Evolutionary conservation across 495 filamentous ascomycete genomes (phyloP).

Genomic region (Aspergillus diversus): DNA sequence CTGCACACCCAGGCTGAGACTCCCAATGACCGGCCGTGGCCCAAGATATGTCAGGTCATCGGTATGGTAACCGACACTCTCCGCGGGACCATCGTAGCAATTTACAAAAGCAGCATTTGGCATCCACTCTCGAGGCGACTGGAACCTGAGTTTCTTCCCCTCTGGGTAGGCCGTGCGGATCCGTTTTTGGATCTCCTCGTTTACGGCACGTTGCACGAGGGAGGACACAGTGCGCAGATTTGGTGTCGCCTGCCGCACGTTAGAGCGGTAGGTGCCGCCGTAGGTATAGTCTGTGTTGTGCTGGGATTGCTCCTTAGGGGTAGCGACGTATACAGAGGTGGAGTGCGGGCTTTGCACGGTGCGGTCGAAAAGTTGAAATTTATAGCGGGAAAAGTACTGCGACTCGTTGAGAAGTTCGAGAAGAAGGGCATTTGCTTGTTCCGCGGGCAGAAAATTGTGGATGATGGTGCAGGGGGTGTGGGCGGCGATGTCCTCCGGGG

Average conservation of each 20-base stretch:
- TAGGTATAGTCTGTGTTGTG: slow-evolving; percentile 84
- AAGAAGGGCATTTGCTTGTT: slow-evolving; percentile 73
- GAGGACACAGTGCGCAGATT: slow-evolving; percentile 66
- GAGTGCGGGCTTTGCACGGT: slow-evolving; percentile 82
- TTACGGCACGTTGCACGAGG: slow-evolving; percentile 73
- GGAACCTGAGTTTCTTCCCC: slow-evolving; percentile 75
- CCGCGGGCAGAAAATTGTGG: slow-evolving; percentile 80
- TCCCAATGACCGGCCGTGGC: slow-evolving; percentile 84
- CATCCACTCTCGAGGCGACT: slow-evolving; percentile 71
- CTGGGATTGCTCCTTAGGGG: slow-evolving; percentile 55
- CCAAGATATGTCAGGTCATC: slow-evolving; percentile 95
- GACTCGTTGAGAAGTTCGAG: slow-evolving; percentile 77
- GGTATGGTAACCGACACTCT: slow-evolving; percentile 88
- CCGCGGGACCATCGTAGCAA: slow-evolving; percentile 77
- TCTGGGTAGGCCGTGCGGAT: slow-evolving; percentile 64
- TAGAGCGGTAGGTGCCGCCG: slow-evolving; percentile 72
- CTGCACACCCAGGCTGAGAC: slow-evolving; percentile 84
- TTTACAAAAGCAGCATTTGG: slow-evolving; percentile 95
- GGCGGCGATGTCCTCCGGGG: slow-evolving; percentile 73
- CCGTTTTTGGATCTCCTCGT: slow-evolving; percentile 67
- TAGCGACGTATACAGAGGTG: slow-evolving; percentile 77
- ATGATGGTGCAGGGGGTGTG: slow-evolving; percentile 89
- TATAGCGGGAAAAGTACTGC: slow-evolving; percentile 68
- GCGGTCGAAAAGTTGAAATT: slow-evolving; percentile 85
- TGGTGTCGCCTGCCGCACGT: slow-evolving; percentile 74